phyloP scores from a whole-genome alignment of 805 yeast genomes.

The Hanseniaspora meyeri region DNA sequence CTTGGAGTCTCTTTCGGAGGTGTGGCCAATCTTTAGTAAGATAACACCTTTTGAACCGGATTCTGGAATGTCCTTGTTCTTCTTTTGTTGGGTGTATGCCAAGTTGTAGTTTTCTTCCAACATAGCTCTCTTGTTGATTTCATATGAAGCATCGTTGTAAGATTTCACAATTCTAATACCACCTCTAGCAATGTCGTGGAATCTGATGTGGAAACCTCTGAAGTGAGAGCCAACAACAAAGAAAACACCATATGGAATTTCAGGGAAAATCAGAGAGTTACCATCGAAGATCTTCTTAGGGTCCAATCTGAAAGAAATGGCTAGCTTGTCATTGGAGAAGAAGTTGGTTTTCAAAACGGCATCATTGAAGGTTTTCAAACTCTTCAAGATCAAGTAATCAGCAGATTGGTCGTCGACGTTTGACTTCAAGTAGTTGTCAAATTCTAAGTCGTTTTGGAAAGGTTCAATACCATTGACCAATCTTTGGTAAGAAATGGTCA shows the following conservation, averaged over 20 bases:
- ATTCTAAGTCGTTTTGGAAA: slow-evolving; percentile 61
- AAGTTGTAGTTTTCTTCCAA: slow-evolving; percentile 94
- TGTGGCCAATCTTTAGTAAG: slow-evolving; percentile 57
- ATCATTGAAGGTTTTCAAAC: slow-evolving; percentile 73
- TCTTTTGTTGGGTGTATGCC: slow-evolving; percentile 91
- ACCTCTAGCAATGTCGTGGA: slow-evolving; percentile 95
- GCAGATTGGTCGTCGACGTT: slow-evolving; percentile 68
- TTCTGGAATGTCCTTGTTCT: slow-evolving; percentile 96
- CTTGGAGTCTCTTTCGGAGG: slow-evolving; percentile 65
- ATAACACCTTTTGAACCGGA: slow-evolving; percentile 98
- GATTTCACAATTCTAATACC: slow-evolving; percentile 93
- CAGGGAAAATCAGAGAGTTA: slow-evolving; percentile 30
- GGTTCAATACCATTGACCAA: slow-evolving; percentile 57
- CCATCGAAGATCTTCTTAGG: slow-evolving; percentile 68
- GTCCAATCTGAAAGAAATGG: slow-evolving; percentile 80
- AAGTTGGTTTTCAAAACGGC: slow-evolving; percentile 86
- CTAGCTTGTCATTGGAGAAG: slow-evolving; percentile 86
- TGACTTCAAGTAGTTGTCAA: slow-evolving; percentile 51
- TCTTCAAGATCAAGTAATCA: slow-evolving; percentile 65
- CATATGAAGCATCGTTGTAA: slow-evolving; percentile 72
- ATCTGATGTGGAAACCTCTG: slow-evolving; percentile 93
- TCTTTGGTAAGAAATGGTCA: slow-evolving; percentile 76
- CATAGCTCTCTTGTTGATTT: slow-evolving; percentile 70
- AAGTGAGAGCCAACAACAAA: slow-evolving; percentile 92
- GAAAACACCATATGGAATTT: slow-evolving; percentile 89